phyloP scores from a whole-genome alignment of 2,329 filamentous ascomycete genomes.

The Trichoderma sp. region DNA sequence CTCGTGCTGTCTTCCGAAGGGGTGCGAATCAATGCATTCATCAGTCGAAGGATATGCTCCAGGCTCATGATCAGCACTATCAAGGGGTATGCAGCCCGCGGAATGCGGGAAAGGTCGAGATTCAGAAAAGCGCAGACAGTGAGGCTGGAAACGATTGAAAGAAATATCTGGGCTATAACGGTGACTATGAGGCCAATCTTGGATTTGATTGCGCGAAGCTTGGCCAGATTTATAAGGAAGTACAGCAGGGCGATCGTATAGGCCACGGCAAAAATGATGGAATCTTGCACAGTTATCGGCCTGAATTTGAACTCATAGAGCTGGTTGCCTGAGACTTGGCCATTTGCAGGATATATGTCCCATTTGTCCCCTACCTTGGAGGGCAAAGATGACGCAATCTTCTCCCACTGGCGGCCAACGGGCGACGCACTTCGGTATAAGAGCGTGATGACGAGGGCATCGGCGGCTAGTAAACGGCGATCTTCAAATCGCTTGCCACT shows the following conservation, averaged over 20 bases:
- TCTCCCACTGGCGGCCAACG: slow-evolving; percentile 68
- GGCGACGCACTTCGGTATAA: slow-evolving; percentile 69
- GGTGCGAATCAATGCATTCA: slow-evolving; percentile 76
- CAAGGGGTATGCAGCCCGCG: slow-evolving; percentile 73
- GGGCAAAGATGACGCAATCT: slow-evolving; percentile 59
- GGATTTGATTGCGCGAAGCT: slow-evolving; percentile 75
- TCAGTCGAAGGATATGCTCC: slow-evolving; percentile 77
- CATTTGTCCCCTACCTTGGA: slow-evolving; percentile 57
- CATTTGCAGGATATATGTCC: slow-evolving; percentile 67
- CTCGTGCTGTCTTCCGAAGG: slow-evolving; percentile 70
- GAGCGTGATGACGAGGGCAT: slow-evolving; percentile 77
- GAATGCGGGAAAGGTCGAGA: slow-evolving; percentile 75
- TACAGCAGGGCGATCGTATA: slow-evolving; percentile 68
- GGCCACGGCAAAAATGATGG: slow-evolving; percentile 64
- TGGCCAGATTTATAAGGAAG: slow-evolving; percentile 68
- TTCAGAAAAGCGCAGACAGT: slow-evolving; percentile 77
- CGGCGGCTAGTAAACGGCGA: slow-evolving; percentile 68
- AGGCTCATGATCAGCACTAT: slow-evolving; percentile 77
- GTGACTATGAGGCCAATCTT: slow-evolving; percentile 72
- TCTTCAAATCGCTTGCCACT: slow-evolving; percentile 78
- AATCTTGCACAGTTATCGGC: slow-evolving; percentile 70
- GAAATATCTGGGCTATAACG: slow-evolving; percentile 69
- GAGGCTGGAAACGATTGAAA: slow-evolving; percentile 78
- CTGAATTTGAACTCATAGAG: slow-evolving; percentile 80
- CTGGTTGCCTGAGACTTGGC: slow-evolving; percentile 57